Conservation (phyloP, 1,284 basidiomycete species). For the Rhizopogon parksii region DNA sequence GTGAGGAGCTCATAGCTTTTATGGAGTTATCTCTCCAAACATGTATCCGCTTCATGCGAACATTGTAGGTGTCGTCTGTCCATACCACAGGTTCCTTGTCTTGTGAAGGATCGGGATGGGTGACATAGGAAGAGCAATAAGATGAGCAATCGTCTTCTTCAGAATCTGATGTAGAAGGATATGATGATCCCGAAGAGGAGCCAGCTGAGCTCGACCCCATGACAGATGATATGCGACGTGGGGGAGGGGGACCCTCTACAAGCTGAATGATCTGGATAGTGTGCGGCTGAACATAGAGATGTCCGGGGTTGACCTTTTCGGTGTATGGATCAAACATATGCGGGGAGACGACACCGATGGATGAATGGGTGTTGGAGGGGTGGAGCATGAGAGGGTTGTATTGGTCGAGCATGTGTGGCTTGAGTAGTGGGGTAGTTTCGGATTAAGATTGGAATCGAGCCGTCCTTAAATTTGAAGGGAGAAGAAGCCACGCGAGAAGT, state of each 20-base stretch:
- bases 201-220: conserved; percentile 32
- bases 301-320: conserved; percentile 31
- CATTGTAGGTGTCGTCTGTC: conserved; percentile 45
- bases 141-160: conserved; percentile 45
- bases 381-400: conserved; percentile 27
- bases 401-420: conserved; percentile 18
- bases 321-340: conserved; percentile 25
- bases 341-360: conserved; percentile 16
- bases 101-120: conserved; percentile 20
- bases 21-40: conserved; percentile 52
- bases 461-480: conserved; percentile 14
- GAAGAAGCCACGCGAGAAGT: conserved; percentile 25
- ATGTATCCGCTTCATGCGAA: conserved; percentile 51
- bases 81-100: conserved; percentile 17
- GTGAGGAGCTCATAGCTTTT: conserved; percentile 25
- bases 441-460: not conserved
- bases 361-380: conserved; percentile 25
- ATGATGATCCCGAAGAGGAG: conserved; percentile 33
- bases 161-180: conserved; percentile 32
- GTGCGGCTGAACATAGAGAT: conserved; percentile 47
- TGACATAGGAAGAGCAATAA: conserved; percentile 60
- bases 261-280: conserved; percentile 66
- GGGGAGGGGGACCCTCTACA: conserved; percentile 57
- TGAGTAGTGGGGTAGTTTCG: conserved; percentile 7
- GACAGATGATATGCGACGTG: conserved; percentile 40